Evolutionary conservation across 768 basidiomycete genomes (phyloP), one percentile per base, ranked within the genome.

Genomic region (Amanita thiersii): DNA sequence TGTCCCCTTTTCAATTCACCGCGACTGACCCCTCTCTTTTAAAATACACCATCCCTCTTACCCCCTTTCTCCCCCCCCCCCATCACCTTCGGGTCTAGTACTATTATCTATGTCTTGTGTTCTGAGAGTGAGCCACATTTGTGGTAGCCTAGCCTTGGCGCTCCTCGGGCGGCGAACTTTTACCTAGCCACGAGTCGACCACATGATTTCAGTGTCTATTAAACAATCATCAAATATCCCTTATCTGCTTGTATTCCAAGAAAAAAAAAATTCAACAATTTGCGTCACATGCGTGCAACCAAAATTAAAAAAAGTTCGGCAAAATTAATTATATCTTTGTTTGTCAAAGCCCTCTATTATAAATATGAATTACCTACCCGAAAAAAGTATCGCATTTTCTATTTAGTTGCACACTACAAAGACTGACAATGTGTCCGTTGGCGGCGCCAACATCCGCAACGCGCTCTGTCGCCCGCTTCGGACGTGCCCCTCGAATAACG

Each of bases 401-500:
- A 14, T 30, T 30, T 14, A n/a, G n/a, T n/a, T n/a, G 14, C 29
- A 9, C 29, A 30, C 14, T 9, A 30, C 29, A 30, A 9, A 9
- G 9, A 9, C 29, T 56, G 17, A 36, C 17, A 24, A 23, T 41
- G 28, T 29, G 26, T 41, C 36, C 23, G 19, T 31, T 37, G 4
- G 40, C 35, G 20, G 37, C 43, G 50, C 32, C 43, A 40, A 36
- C 46, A 12, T 4, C 46, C 37, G 33, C 26, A 32, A n/a, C 57
- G 9, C 44, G 58, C 36, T 60, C 58, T 2, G 39, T 67, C 2
- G 65, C 62, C 26, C 66, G 74, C 12, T 80, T 80, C 52, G 73
- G 77, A 25, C 72, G 60, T n/a, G 64, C 71, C 0, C 77, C 77
- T 6, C 58, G 56, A 36, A 64, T 72, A 29, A 59, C 54, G 1